phyloP scores from a whole-genome alignment of 1,139 yeast species.

The Candida glucosophila region DNA sequence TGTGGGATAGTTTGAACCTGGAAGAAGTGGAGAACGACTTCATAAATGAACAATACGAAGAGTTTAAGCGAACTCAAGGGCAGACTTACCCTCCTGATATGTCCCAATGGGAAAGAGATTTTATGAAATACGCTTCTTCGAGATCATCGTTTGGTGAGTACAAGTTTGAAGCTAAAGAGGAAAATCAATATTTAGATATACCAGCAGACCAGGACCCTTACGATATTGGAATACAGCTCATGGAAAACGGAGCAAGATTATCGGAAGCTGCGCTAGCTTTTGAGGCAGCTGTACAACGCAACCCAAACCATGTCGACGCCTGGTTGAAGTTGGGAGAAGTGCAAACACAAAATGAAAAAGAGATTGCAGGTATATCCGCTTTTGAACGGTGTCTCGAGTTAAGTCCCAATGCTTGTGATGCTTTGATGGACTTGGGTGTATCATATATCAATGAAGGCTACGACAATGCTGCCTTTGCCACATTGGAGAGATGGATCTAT shows the following conservation, averaged over 20 bases:
- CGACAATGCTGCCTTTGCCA: constrained; percentile 92
- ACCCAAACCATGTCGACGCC: constrained; percentile 76
- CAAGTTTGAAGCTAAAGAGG: constrained; percentile 50
- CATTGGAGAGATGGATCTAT: constrained; percentile 88
- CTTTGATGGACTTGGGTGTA: constrained; percentile 83
- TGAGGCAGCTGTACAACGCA: constrained; percentile 88
- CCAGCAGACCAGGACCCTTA: constrained; percentile 66
- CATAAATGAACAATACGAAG: constrained; percentile 48
- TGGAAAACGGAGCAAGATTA: constrained; percentile 95
- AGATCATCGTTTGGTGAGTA: constrained; percentile 76
- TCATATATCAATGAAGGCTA: constrained; percentile 95
- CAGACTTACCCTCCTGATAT: constrained; percentile 38
- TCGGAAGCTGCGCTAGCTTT: constrained; percentile 94
- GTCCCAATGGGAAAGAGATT: constrained; percentile 64
- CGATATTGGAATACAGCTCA: constrained; percentile 79
- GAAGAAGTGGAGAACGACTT: constrained; percentile 50
- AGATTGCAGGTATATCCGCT: constrained; percentile 86
- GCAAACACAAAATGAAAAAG: constrained; percentile 95
- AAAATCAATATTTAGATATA: constrained; percentile 63
- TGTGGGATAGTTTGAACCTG: constrained; percentile 57
- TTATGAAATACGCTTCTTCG: constrained; percentile 64
- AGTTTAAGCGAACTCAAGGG: constrained; percentile 36
- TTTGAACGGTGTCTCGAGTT: constrained; percentile 79
- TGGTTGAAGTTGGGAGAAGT: constrained; percentile 92
- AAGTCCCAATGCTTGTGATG: constrained; percentile 70